Evolutionary conservation across 192 early-diverging fungal species (phyloP).

Genomic region (Ambispora gerdemannii): DNA sequence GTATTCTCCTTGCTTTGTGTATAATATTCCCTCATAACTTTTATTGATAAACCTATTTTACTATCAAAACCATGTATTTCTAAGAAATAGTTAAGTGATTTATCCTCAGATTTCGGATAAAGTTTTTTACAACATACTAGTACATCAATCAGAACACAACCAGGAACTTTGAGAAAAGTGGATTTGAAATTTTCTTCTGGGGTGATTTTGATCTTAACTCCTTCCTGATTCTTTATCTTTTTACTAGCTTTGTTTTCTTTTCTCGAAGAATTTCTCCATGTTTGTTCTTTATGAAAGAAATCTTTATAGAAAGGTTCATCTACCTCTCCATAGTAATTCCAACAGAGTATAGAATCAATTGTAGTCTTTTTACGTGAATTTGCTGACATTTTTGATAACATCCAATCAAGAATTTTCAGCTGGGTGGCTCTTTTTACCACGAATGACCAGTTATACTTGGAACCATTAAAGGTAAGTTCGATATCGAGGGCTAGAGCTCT

Average conservation of each 20-base stretch:
- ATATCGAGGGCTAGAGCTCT: neutral
- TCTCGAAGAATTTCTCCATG: neutral
- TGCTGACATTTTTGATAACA: neutral
- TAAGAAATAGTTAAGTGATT: slow-evolving; percentile 1
- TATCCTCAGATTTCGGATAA: neutral
- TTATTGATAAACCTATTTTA: slow-evolving; percentile 6
- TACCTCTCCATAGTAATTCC: too few relatives aligned
- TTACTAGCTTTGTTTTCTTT: neutral
- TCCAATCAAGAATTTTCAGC: neutral
- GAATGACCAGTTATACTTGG: neutral
- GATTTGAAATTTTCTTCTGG: neutral
- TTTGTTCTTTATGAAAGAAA: neutral
- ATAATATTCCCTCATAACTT: slow-evolving; percentile 1
- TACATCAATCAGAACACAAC: slow-evolving; percentile 8
- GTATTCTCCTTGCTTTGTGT: neutral
- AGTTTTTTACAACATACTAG: slow-evolving; percentile 3
- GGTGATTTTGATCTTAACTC: slow-evolving; percentile 4
- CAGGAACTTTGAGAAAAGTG: neutral
- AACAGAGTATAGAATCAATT: too few relatives aligned
- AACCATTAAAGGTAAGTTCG: neutral
- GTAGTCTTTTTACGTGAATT: slow-evolving; percentile 13
- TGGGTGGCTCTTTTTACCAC: slow-evolving; percentile 1
- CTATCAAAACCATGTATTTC: neutral
- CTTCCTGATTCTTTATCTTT: neutral
- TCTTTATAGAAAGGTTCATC: too few relatives aligned